Percentiles rank a stretch among this genome's conserved stretches.
These are phyloP conservation scores for Phlebiopsis gigantea DNA, from an alignment of 768 basidiomycete species.

Conservation along the genomic window DNA sequence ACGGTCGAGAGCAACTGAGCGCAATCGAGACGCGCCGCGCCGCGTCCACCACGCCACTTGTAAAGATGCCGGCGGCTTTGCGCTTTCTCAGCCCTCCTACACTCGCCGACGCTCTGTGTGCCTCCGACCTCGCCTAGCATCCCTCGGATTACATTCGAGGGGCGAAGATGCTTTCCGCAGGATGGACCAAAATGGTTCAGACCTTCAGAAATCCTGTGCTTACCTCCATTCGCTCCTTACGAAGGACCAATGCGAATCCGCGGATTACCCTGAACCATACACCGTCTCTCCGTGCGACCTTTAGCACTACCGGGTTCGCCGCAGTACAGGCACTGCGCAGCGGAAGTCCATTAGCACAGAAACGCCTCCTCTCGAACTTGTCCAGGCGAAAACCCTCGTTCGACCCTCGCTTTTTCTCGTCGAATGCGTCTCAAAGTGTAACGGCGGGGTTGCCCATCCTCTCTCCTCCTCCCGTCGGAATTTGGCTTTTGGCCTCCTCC, in stretches of 20 bases:
- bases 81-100: background rate
- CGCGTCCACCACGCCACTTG: background rate
- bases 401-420: constrained; percentile 36
- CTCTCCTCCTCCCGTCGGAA: constrained; percentile 64
- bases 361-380: background rate
- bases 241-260: background rate
- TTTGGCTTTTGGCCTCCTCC: constrained; percentile 84
- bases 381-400: constrained; percentile 15
- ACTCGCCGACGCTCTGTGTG: background rate
- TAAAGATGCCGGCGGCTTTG: constrained; percentile 1
- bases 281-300: background rate
- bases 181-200: background rate
- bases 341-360: constrained; percentile 1
- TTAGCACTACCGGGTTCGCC: background rate
- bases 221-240: background rate
- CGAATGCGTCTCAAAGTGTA: constrained; percentile 21
- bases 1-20: constrained; percentile 3
- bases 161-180: background rate
- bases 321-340: background rate
- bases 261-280: background rate
- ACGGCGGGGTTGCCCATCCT: constrained; percentile 45
- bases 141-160: background rate
- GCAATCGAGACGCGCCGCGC: constrained; percentile 1
- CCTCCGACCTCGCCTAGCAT: background rate
- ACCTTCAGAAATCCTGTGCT: background rate